Conservation (phyloP, 2,329 filamentous ascomycete species). For the Cytospora paraplurivora region DNA sequence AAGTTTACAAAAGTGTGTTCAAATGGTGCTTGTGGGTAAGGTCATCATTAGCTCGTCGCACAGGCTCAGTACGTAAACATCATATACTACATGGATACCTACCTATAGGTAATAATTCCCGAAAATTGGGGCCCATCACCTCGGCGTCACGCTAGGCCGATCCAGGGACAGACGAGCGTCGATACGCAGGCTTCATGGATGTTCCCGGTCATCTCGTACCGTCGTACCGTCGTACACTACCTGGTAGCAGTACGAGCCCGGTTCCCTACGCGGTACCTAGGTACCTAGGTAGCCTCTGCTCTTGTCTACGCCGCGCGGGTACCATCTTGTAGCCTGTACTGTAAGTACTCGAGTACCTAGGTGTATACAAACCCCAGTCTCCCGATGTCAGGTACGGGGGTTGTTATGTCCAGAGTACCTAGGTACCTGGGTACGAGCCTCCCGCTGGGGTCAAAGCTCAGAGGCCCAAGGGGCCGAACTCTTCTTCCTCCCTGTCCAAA, state of each 20-base stretch:
- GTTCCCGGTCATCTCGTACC: neutral
- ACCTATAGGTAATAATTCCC: neutral
- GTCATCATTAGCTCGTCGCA: too few relatives aligned
- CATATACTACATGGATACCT: too few relatives aligned
- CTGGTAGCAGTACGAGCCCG: neutral
- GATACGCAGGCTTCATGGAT: neutral
- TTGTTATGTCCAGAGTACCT: too few relatives aligned
- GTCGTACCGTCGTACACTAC: too few relatives aligned
- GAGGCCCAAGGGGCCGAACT: too few relatives aligned
- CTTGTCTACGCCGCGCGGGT: neutral
- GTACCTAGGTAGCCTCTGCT: neutral
- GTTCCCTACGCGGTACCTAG: neutral
- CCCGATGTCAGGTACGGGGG: too few relatives aligned
- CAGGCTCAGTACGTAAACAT: too few relatives aligned
- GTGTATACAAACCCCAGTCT: neutral
- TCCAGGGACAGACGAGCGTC: neutral
- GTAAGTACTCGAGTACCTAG: neutral
- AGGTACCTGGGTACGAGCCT: too few relatives aligned
- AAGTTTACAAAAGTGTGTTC: too few relatives aligned
- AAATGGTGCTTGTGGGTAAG: too few relatives aligned
- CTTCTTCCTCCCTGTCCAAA: neutral
- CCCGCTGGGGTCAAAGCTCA: too few relatives aligned
- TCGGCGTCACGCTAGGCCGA: neutral
- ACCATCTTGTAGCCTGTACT: neutral
- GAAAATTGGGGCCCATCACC: conserved; percentile 2